Base-by-base conservation (phyloP, 2,329 filamentous ascomycete species). In the Magnaporthiopsis incrustans region DNA sequence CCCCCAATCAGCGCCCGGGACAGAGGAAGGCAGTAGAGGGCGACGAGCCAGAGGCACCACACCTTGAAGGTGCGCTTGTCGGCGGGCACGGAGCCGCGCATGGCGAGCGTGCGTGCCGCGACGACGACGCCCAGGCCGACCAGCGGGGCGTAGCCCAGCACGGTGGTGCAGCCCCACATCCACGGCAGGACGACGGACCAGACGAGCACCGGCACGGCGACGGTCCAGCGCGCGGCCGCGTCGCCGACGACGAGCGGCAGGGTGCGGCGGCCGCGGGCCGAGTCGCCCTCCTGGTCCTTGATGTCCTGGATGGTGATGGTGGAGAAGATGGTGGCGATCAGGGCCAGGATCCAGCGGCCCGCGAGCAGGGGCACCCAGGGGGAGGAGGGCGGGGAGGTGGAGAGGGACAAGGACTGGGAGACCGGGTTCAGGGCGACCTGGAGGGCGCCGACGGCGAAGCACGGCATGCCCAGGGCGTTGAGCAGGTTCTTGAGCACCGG, bases 401-500 rank as follows among this genome's bases (percentile, higher is more conserved):
- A 14, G 30, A 26, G 18, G 32, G 30, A 44, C 25, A 4, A 38
- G 35, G 35, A 33, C 7, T 3, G 10, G 27, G 44, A 30, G 14
- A 44, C 18, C 12, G 62, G 57, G 58, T 64, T 64, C 30, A 64
- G 44, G 59, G 59, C 56, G 1, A 66, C 65, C 38, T 66, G 63
- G 27, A 66, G 62, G 6, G 63, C 64, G 10, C 63, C 65, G 12
- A 64, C 63, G 18, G 38, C 27, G 53, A 65, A 65, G 30, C 61
- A 63, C 3, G 57, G 57, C 59, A 67, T 69, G 30, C 64, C 67
- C n/a, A 68, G 33, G 10, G 69, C 65, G 32, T 67, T 69, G 56
- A 71, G 65, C 11, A 66, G 56, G 44, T 68, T 65, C 33, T 64
- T 69, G 6, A 74, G 25, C 70, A 67, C 73, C 71, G 66, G 68